These are phyloP conservation scores for Erucastrum elatum DNA, from an alignment of 345 rosid species.

Conservation along the genomic window DNA sequence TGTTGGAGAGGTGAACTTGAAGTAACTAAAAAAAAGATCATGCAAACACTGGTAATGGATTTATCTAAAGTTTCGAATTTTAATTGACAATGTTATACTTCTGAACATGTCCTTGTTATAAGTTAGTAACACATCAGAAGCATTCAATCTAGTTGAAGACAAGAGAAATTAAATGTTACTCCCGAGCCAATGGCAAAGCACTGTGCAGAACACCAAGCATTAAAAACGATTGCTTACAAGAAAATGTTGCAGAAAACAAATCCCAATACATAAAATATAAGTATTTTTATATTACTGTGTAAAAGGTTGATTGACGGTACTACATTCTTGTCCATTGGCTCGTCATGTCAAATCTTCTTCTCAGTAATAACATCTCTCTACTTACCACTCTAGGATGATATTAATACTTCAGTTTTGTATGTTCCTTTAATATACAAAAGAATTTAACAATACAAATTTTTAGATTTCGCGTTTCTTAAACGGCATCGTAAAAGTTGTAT, in stretches of 20 bases:
- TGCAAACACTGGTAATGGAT: background rate
- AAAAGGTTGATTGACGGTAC: constrained; percentile 42
- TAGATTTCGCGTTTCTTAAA: background rate
- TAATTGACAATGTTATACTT: background rate
- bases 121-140: constrained; percentile 12
- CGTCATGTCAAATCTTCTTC: constrained; percentile 41
- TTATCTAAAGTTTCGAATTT: background rate
- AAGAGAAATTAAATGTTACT: background rate
- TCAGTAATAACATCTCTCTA: background rate
- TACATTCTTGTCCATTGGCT: constrained; percentile 41
- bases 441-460: background rate
- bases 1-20: constrained; percentile 12
- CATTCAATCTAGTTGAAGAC: constrained; percentile 33
- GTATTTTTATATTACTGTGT: background rate
- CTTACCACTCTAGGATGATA: background rate
- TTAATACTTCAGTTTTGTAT: background rate
- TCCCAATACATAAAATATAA: constrained; percentile 14
- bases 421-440: too few relatives aligned
- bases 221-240: constrained; percentile 39
- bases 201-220: constrained; percentile 39
- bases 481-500: background rate
- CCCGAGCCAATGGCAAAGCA: constrained; percentile 25
- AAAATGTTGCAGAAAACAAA: constrained; percentile 41
- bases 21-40: background rate
- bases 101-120: background rate